Evolutionary conservation across 805 yeast genomes (phyloP).

Genomic region (Metahyphopichia silvanorum): DNA sequence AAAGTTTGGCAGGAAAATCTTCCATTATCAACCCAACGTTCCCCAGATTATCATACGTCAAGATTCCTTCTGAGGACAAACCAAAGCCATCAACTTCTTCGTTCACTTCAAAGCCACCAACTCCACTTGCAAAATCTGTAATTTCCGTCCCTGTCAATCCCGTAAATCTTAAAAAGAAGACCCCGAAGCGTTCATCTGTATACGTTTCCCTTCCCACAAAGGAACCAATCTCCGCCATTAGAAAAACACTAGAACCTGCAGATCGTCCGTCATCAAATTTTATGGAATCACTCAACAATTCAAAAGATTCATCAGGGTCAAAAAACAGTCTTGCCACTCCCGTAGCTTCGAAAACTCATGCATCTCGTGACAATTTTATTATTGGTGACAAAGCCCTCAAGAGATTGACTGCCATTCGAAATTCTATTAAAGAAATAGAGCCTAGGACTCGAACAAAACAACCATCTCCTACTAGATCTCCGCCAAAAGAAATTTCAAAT

Average conservation of each 20-base stretch:
- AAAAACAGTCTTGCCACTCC: too few relatives aligned
- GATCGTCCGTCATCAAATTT: not conserved
- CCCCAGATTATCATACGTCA: not conserved
- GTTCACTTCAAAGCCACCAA: not conserved
- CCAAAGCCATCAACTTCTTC: not conserved
- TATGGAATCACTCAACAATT: not conserved
- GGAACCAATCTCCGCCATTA: slow-evolving; percentile 30
- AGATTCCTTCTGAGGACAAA: not conserved
- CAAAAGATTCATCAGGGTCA: not conserved
- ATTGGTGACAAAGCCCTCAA: too few relatives aligned
- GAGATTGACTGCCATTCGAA: too few relatives aligned
- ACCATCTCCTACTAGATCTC: too few relatives aligned
- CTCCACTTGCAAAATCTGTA: too few relatives aligned
- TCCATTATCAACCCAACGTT: slow-evolving; percentile 1
- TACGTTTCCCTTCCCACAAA: slow-evolving; percentile 36
- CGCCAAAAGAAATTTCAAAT: slow-evolving; percentile 2
- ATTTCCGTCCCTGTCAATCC: too few relatives aligned
- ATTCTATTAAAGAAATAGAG: too few relatives aligned
- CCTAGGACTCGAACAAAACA: too few relatives aligned
- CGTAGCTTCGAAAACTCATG: too few relatives aligned
- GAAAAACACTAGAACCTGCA: too few relatives aligned
- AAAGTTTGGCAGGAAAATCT: slow-evolving; percentile 38
- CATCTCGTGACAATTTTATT: too few relatives aligned
- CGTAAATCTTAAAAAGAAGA: too few relatives aligned
- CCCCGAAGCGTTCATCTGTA: slow-evolving; percentile 30